These are phyloP conservation scores for Penicillium manginii DNA, from an alignment of 495 filamentous ascomycete genomes.

Conservation along the genomic window DNA sequence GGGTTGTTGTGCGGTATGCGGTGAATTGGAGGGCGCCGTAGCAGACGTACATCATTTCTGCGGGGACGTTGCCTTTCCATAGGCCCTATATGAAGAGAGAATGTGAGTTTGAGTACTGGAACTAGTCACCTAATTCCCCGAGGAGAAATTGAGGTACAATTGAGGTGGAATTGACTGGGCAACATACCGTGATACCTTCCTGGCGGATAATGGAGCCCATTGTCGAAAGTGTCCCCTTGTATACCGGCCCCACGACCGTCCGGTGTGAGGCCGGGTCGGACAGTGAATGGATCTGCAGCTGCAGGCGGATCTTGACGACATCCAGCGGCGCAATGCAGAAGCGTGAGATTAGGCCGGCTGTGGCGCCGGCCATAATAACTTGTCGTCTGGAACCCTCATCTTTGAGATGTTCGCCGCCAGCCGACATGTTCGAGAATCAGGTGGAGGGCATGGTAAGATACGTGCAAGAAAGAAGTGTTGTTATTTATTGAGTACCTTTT, in stretches of 20 bases:
- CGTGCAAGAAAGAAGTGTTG: background rate
- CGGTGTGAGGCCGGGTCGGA: slow-evolving; percentile 63
- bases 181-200: slow-evolving; percentile 73
- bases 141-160: no score
- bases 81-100: slow-evolving; percentile 57
- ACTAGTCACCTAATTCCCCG: background rate
- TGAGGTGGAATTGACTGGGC: background rate
- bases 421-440: slow-evolving; percentile 67
- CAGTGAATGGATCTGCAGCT: slow-evolving; percentile 83
- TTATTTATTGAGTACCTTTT: slow-evolving; percentile 9
- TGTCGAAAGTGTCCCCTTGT: slow-evolving; percentile 79
- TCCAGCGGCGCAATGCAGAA: slow-evolving; percentile 93
- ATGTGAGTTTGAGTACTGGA: background rate
- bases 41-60: slow-evolving; percentile 88
- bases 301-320: slow-evolving; percentile 95
- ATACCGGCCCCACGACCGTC: slow-evolving; percentile 63
- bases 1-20: slow-evolving; percentile 74
- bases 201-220: slow-evolving; percentile 72
- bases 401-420: slow-evolving; percentile 74
- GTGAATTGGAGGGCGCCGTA: slow-evolving; percentile 91
- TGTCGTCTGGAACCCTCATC: slow-evolving; percentile 91
- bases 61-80: slow-evolving; percentile 98
- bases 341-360: slow-evolving; percentile 88
- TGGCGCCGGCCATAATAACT: slow-evolving; percentile 80
- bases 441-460: slow-evolving; percentile 13